Base-by-base conservation (phyloP, 192 early-diverging fungal genomes). In the Allomyces macrogynus region DNA sequence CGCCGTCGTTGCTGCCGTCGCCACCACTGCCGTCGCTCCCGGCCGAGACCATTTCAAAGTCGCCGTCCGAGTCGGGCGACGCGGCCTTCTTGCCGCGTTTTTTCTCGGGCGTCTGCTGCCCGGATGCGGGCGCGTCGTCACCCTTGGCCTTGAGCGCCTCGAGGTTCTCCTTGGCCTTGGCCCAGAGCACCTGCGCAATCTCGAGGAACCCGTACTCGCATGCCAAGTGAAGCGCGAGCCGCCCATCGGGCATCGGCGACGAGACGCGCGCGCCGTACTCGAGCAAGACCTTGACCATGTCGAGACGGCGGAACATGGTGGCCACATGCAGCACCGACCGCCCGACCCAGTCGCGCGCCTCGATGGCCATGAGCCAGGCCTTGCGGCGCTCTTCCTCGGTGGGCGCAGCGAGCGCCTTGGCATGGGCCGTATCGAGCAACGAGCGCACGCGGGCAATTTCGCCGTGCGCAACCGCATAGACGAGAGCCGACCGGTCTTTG, bases 131-230 rank as follows among this genome's bases (percentile, higher is more conserved):
- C 2, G 32, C 66, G 12, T 14, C 22, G 0, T 61, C 64, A 4
- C 60, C 54, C 60, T 67, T 40, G 20, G 25, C 61, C 54, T 62
- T 32, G 16, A 24, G 23, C 7, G n/a, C 22, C 1, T 68, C 40
- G 57, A 67, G 23, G 18, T 23, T 23, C 40, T 49, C 54, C 25
- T 65, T 61, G 12, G 10, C 16, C 68, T 70, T 57, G 49, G 49
- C 64, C 62, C 65, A 23, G 27, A 68, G 72, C 67, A 68, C 12
- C 43, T 71, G 23, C 1, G 44, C 69, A 4, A 64, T 68, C 23
- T 71, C 68, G 9, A 70, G 22, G 4, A 24, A 57, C 20, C 68
- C 69, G 61, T 72, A 72, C 60, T 72, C 69, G 42, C 70, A 69
- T 9, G 49, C 40, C 1, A 72, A 1, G 61, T 72, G 71, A 1